These are phyloP conservation scores for Carpinus fangiana DNA, from an alignment of 306 rosid genomes.

Conservation along the genomic window DNA sequence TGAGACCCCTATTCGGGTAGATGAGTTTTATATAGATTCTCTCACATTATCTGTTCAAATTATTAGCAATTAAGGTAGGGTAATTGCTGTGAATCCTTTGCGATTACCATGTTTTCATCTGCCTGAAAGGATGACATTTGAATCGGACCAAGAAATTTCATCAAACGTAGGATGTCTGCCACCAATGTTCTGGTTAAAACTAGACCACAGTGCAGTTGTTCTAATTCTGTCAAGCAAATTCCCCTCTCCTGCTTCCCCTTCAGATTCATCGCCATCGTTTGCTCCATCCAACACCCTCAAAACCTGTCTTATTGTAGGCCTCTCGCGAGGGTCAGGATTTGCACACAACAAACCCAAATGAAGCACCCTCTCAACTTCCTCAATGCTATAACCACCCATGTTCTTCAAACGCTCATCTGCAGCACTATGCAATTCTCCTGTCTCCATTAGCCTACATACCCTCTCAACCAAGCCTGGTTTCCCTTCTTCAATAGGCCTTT, in stretches of 20 bases:
- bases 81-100: background rate
- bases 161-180: slow-evolving; percentile 44
- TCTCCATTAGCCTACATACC: slow-evolving; percentile 43
- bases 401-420: slow-evolving; percentile 50
- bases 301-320: slow-evolving; percentile 66
- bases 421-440: slow-evolving; percentile 35
- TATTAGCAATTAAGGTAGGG: too few relatives aligned
- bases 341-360: slow-evolving; percentile 60
- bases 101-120: slow-evolving; percentile 27
- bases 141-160: slow-evolving; percentile 38
- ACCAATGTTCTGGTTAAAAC: slow-evolving; percentile 16
- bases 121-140: slow-evolving; percentile 18
- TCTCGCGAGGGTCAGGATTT: slow-evolving; percentile 41
- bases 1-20: too few relatives aligned
- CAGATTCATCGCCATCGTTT: background rate
- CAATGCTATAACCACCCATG: slow-evolving; percentile 27
- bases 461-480: slow-evolving; percentile 49
- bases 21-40: too few relatives aligned
- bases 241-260: slow-evolving; percentile 33
- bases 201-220: slow-evolving; percentile 38
- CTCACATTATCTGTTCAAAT: too few relatives aligned
- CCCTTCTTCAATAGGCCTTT: slow-evolving; percentile 60
- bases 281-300: slow-evolving; percentile 47
- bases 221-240: slow-evolving; percentile 38
- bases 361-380: slow-evolving; percentile 57